Evolutionary conservation across 208 protist species (phyloP).

Genomic region (Leishmania braziliensis): DNA sequence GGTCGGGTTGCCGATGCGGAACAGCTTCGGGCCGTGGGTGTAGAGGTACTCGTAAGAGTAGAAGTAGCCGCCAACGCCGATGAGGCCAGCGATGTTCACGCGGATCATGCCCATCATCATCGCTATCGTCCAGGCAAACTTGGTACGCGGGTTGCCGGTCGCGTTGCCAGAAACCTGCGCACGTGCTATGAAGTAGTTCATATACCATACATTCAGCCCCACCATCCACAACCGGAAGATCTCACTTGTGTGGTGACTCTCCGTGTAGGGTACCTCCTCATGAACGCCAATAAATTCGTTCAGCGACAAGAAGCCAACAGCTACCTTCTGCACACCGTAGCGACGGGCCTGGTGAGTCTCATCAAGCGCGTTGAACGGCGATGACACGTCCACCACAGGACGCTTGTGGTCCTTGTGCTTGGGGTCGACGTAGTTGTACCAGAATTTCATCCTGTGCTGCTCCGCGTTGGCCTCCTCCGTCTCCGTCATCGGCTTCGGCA

Average conservation of each 20-base stretch:
- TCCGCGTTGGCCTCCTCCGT: slow-evolving; percentile 34
- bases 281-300: slow-evolving; percentile 69
- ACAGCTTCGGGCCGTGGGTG: slow-evolving; percentile 71
- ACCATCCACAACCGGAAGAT: slow-evolving; percentile 69
- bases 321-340: slow-evolving; percentile 70
- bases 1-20: slow-evolving; percentile 73
- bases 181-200: slow-evolving; percentile 60
- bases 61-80: slow-evolving; percentile 81
- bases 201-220: slow-evolving; percentile 63
- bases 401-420: slow-evolving; percentile 33
- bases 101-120: slow-evolving; percentile 57
- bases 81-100: slow-evolving; percentile 65
- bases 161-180: slow-evolving; percentile 41
- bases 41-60: slow-evolving; percentile 91
- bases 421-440: slow-evolving; percentile 64
- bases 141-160: slow-evolving; percentile 62
- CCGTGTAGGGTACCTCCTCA: slow-evolving; percentile 86
- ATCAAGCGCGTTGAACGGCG: slow-evolving; percentile 77
- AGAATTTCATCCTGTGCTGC: slow-evolving; percentile 62
- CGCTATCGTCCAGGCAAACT: slow-evolving; percentile 68
- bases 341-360: slow-evolving; percentile 77
- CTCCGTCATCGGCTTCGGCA: slow-evolving; percentile 29
- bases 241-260: slow-evolving; percentile 75
- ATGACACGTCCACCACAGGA: slow-evolving; percentile 75
- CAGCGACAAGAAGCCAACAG: slow-evolving; percentile 60